Conservation (phyloP, 179 eudicot species). For the Sideroxylon spinosum region DNA sequence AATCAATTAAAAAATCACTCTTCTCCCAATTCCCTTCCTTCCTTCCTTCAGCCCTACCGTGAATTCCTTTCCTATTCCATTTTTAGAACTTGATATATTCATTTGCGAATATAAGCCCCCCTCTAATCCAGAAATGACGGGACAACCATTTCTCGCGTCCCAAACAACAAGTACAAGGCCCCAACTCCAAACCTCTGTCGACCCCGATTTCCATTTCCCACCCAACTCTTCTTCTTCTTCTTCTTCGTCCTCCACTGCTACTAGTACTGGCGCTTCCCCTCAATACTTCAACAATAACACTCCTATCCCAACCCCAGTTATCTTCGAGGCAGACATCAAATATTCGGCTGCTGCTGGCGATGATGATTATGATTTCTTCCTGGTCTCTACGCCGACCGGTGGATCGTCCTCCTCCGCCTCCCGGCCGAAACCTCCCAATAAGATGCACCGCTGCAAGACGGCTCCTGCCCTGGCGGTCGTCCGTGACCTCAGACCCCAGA, state of each 20-base stretch:
- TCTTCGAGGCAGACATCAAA: not conserved
- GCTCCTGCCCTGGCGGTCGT: constrained; percentile 47
- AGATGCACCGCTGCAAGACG: constrained; percentile 41
- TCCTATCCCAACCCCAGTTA: not conserved
- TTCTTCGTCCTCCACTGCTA: not conserved
- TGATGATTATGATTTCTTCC: no score
- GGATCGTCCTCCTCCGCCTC: not conserved
- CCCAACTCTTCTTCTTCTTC: not conserved
- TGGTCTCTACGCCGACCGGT: not conserved
- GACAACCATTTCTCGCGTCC: constrained; percentile 8
- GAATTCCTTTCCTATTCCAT: not conserved
- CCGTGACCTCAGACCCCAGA: constrained; percentile 17
- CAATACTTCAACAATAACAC: not conserved
- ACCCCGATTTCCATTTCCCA: not conserved
- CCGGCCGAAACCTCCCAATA: constrained; percentile 9
- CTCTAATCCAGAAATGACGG: not conserved
- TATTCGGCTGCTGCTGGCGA: not conserved
- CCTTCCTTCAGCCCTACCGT: no score
- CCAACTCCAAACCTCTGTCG: constrained; percentile 6
- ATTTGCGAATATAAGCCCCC: not conserved
- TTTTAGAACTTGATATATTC: no score
- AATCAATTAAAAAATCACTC: not conserved
- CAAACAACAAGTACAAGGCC: not conserved
- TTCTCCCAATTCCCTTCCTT: no score
- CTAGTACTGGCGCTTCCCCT: not conserved